phyloP scores from a whole-genome alignment of 2,329 filamentous ascomycete species.

The Aspergillus quadrilineatus region DNA sequence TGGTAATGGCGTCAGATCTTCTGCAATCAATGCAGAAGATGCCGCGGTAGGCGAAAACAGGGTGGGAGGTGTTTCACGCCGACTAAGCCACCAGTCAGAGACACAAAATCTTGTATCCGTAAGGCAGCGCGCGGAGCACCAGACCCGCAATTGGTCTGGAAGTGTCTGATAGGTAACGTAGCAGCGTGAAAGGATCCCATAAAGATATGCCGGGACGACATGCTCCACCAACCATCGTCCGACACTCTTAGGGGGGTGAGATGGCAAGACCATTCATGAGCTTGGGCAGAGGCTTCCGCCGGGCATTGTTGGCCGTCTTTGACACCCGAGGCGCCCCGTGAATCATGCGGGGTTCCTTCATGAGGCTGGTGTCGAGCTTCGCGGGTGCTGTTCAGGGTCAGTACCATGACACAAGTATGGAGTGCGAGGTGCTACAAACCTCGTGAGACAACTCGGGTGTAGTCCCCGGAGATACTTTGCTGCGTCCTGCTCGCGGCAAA shows the following conservation, averaged over 20 bases:
- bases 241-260: slow-evolving; percentile 29
- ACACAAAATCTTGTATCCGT: background rate
- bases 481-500: slow-evolving; percentile 53
- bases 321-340: slow-evolving; percentile 74
- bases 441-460: slow-evolving; percentile 51
- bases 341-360: slow-evolving; percentile 88
- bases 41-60: slow-evolving; percentile 1
- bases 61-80: slow-evolving; percentile 10
- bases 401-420: slow-evolving; percentile 30
- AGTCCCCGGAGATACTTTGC: slow-evolving; percentile 49
- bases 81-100: slow-evolving; percentile 5
- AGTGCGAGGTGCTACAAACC: slow-evolving; percentile 37
- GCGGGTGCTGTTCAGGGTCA: slow-evolving; percentile 67
- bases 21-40: slow-evolving; percentile 4
- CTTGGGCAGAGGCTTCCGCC: slow-evolving; percentile 44
- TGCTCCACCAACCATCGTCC: slow-evolving; percentile 22
- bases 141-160: slow-evolving; percentile 6
- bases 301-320: slow-evolving; percentile 43
- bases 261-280: slow-evolving; percentile 43
- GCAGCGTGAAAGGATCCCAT: slow-evolving; percentile 14
- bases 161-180: slow-evolving; percentile 12
- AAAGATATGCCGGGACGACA: slow-evolving; percentile 12
- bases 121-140: slow-evolving; percentile 3
- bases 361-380: slow-evolving; percentile 78
- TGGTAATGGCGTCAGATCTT: background rate